Base-by-base conservation (phyloP, 23 red algal species). In the Gracilaria gracilis region DNA sequence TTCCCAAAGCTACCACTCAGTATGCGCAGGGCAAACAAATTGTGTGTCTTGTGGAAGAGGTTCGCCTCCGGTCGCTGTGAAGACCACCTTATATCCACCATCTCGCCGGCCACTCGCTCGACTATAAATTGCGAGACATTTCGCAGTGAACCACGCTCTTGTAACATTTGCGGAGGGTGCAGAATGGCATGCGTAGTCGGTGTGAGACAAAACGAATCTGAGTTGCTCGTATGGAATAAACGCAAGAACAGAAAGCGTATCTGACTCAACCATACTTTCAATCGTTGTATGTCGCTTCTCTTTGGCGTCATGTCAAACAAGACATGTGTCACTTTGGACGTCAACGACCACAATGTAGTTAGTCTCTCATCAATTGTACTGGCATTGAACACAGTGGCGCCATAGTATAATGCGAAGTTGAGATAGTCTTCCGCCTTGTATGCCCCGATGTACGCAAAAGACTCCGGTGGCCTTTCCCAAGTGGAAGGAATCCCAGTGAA, bases 371-470 rank as follows among this genome's bases (percentile, higher is more conserved):
- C 47, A 80, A 55, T 58, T 33, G 49, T 7, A 4, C 12, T 36
- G 5, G 4, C 38, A 5, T 36, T 35, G 48, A 80, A 80, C 4
- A 80, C 47, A 28, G 44, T 57, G 2, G 29, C 6, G 4, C 76
- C 76, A 57, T 58, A 80, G 25, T 80, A 80, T 15, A 80, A 35
- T 6, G 49, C 76, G 17, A 80, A 80, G 27, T 55, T 61, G 8
- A 47, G 11, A 32, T 58, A 80, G 76, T 80, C 76, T 24, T 80
- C 76, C 25, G 76, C 76, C 76, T 80, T 80, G 48, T 58, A 54
- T 15, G 12, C 47, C 6, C 54, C 76, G 4, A 59, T 58, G 17
- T 80, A 61, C 28, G 47, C 31, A 24, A 80, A 58, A 1, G 76
- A 54, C 27, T 58, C 49, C 1, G 48, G n/a, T 8, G 76, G 76